phyloP scores from a whole-genome alignment of 257 asterid genomes.

The Voacanga thouarsii region DNA sequence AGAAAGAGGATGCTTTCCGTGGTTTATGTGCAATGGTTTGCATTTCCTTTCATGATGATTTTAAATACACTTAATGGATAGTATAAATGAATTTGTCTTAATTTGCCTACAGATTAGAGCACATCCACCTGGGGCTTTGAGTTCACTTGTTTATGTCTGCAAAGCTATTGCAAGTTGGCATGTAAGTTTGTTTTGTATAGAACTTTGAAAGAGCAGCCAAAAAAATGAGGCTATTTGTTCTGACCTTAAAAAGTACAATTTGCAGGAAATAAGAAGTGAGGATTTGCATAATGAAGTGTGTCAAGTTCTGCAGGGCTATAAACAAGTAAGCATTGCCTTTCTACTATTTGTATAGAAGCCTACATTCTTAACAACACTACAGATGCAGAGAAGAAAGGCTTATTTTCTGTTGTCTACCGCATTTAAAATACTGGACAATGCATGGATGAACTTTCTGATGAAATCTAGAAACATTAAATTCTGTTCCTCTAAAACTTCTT shows the following conservation, averaged over 20 bases:
- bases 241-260: slow-evolving; percentile 19
- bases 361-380: background rate
- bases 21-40: slow-evolving; percentile 95
- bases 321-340: slow-evolving; percentile 57
- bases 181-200: slow-evolving; percentile 37
- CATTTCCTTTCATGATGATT: slow-evolving; percentile 5
- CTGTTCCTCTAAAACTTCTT: no score
- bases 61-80: background rate
- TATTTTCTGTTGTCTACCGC: background rate
- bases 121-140: slow-evolving; percentile 88
- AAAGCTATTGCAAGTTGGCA: slow-evolving; percentile 98
- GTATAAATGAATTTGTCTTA: slow-evolving; percentile 6
- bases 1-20: slow-evolving; percentile 94
- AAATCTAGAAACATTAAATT: slow-evolving; percentile 4
- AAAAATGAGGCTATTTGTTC: background rate
- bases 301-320: slow-evolving; percentile 90
- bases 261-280: slow-evolving; percentile 86
- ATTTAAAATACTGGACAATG: no score
- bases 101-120: slow-evolving; percentile 66
- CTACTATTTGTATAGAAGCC: background rate
- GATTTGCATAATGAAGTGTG: slow-evolving; percentile 81
- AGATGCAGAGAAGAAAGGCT: background rate
- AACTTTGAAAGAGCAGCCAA: background rate
- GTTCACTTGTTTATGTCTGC: slow-evolving; percentile 72
- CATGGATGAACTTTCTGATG: slow-evolving; percentile 9